Evolutionary conservation across 345 rosid species (phyloP), one percentile per base, ranked within the genome.

Genomic region (Anacardium occidentale): DNA sequence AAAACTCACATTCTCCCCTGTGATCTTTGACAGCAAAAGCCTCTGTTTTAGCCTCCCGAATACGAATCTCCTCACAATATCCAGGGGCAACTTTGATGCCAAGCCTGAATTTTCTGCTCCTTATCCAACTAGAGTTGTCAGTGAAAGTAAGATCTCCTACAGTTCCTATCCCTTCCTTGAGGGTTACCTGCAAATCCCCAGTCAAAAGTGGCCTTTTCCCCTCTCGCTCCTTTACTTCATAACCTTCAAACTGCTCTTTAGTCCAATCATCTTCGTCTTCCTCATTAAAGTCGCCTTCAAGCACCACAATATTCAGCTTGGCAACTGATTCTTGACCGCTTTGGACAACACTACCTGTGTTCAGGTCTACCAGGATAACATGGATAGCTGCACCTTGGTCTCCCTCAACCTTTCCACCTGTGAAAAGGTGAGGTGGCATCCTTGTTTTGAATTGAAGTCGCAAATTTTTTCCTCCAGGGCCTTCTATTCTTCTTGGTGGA

Each of bases 1-100:
- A 60, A 72, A 75, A 80, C 98, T 80, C 69, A 91, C 97, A 78
- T 88, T 91, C 97, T 84, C 98, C 97, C 69, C 98, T 85, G 65
- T 94, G 98, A 85, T 94, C 98, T 78, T 94, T 94, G 72, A 94
- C 98, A 63, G 93, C 85, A 83, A 94, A 92, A 64, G 95, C 92
- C 79, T 90, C 92, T 2, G 95, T 89, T 84, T 90, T 91, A 69
- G 92, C 97, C 83, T 90, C 97, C 18, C 88, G 91, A 53, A 94
- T 78, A 54, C 82, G 82, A 66, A 78, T 75, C 42, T 85, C 85
- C 63, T 86, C 91, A 78, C 83, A 76, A 66, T 75, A 80, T 64
- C 91, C 88, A 2, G 88, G 66, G 62, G 86, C 78, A 24, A 82
- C 68, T 80, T 90, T 90, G 74, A 87, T 78, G 67, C 98, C 98